Conservation (phyloP, 2,329 filamentous ascomycete species). For the Hypoxylon sp. region DNA sequence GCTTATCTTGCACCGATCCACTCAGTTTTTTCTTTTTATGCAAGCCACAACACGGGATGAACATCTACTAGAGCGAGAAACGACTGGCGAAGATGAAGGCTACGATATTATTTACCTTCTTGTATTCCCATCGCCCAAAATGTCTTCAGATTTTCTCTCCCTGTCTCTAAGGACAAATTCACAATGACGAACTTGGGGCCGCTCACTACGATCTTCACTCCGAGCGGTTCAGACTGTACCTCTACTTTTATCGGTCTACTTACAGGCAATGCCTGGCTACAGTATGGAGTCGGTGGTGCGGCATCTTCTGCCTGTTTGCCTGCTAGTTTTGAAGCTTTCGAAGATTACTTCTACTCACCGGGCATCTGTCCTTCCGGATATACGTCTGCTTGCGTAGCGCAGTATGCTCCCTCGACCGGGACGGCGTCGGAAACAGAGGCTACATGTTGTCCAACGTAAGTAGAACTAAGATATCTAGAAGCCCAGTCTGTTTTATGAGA, state of each 20-base stretch:
- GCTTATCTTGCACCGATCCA: too few species aligned
- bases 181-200: slow-evolving; percentile 13
- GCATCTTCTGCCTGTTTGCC: slow-evolving; percentile 18
- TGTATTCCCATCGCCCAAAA: neutral
- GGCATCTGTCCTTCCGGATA: slow-evolving; percentile 19
- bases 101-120: too few species aligned
- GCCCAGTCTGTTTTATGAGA: too few species aligned
- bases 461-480: neutral
- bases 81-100: too few species aligned
- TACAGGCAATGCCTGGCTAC: slow-evolving; percentile 6
- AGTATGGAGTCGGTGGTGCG: slow-evolving; percentile 18
- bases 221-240: slow-evolving; percentile 7
- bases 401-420: slow-evolving; percentile 1
- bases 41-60: too few species aligned
- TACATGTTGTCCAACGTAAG: slow-evolving; percentile 17
- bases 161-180: neutral
- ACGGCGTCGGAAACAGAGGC: slow-evolving; percentile 7
- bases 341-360: slow-evolving; percentile 16
- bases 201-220: slow-evolving; percentile 20
- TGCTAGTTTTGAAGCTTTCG: slow-evolving; percentile 6
- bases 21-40: too few species aligned
- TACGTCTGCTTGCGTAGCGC: slow-evolving; percentile 11
- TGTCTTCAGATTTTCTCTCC: neutral
- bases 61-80: too few species aligned
- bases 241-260: slow-evolving; percentile 6